Evolutionary conservation across 805 yeast genomes (phyloP), one percentile per base, ranked within the genome.

Genomic region (Schwanniomyces pseudopolymorphus): DNA sequence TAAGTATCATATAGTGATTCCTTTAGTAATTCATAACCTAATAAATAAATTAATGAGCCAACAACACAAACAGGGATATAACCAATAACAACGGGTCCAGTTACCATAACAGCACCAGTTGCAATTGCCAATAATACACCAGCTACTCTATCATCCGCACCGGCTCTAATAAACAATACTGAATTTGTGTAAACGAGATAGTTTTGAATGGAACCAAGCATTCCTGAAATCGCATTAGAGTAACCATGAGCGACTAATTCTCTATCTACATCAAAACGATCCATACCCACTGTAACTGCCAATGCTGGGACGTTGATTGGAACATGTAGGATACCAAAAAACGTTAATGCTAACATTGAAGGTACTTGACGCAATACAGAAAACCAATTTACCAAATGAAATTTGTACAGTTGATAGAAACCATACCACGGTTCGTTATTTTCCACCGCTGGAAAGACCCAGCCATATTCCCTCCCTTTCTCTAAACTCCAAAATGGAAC

Each of bases 291-390:
- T 5, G 96, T 86, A 14, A 91, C 94, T 0, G 98, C 97, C 40
- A 94, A 74, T 0, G 99, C 98, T 1, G 99, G 99, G 11, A 94
- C 97, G 62, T 94, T 94, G 49, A 94, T 94, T 3, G 99, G 99
- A 9, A 94, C 99, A 58, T 94, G 99, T 45, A 94, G 70, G 33
- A 94, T 86, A 10, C 99, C 99, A 59, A 94, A 94, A 61, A 94
- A 94, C 0, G 98, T 91, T 52, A 94, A 73, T 0, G 99, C 99
- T 45, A 92, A 69, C 97, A 94, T 94, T 2, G 96, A 86, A 5
- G 99, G 99, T 16, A 90, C 50, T 58, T 90, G 89, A 44, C 76
- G 69, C 2, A 81, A 40, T 21, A 94, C 74, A 24, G 84, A 75
- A 50, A 69, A 59, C 94, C 96, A 89, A 63, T 88, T 82, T n/a